Conservation (phyloP, 2,329 filamentous ascomycete genomes). For the Fusarium pseudograminearum region DNA sequence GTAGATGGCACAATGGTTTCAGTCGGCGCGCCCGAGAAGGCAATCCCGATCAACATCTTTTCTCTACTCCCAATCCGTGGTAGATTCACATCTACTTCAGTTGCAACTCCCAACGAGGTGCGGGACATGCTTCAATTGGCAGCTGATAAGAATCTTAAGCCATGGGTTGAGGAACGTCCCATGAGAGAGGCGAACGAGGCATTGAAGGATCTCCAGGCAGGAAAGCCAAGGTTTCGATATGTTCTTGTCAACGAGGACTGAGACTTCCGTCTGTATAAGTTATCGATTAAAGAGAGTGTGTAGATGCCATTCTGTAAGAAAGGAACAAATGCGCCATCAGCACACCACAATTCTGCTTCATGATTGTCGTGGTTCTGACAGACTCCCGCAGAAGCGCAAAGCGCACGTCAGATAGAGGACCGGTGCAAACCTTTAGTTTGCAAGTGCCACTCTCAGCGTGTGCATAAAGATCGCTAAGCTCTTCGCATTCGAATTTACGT, state of each 20-base stretch:
- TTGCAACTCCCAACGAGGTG: slow-evolving; percentile 68
- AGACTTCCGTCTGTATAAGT: rapidly evolving
- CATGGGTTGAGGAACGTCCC: slow-evolving; percentile 66
- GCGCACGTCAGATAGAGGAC: too few species aligned
- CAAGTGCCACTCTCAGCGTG: too few species aligned
- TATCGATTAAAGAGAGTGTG: rapidly evolving
- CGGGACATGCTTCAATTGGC: slow-evolving; percentile 69
- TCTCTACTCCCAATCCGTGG: slow-evolving; percentile 24
- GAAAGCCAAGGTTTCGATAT: slow-evolving; percentile 62
- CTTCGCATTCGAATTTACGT: too few species aligned
- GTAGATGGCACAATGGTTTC: slow-evolving; percentile 69
- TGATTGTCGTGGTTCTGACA: too few species aligned
- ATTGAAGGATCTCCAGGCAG: slow-evolving; percentile 66
- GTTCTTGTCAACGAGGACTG: slow-evolving; percentile 53
- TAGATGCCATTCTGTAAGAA: rapidly evolving
- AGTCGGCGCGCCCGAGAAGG: slow-evolving; percentile 57
- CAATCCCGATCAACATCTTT: slow-evolving; percentile 24
- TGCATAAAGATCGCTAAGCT: too few species aligned
- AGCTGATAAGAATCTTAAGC: slow-evolving; percentile 65
- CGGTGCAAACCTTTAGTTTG: too few species aligned
- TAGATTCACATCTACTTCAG: slow-evolving; percentile 51
- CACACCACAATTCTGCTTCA: too few species aligned
- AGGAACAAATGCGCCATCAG: too few species aligned
- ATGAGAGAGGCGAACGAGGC: slow-evolving; percentile 67
- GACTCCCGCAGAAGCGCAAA: too few species aligned